phyloP scores from a whole-genome alignment of 2,329 filamentous ascomycete species.

The Alternaria sp. region DNA sequence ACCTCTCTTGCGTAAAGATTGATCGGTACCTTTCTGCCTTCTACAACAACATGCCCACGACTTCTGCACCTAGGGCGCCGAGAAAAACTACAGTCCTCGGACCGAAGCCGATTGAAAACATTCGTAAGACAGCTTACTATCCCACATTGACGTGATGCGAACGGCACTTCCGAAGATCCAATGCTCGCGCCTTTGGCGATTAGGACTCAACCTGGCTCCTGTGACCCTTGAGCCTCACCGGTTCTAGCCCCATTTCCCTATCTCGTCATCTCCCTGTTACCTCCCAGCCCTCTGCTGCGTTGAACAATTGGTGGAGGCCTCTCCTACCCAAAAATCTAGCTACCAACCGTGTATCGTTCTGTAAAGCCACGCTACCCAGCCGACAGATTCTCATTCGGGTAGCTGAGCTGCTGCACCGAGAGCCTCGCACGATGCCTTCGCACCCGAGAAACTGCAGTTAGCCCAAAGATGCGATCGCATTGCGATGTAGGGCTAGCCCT shows the following conservation, averaged over 20 bases:
- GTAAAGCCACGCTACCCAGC: slow-evolving; percentile 7
- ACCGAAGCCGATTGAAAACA: slow-evolving; percentile 16
- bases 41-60: slow-evolving; percentile 20
- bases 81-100: neutral
- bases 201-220: slow-evolving; percentile 5
- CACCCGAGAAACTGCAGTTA: neutral
- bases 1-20: slow-evolving; percentile 22
- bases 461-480: neutral
- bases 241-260: slow-evolving; percentile 36
- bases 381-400: slow-evolving; percentile 13
- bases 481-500: slow-evolving; percentile 23
- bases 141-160: neutral
- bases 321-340: slow-evolving; percentile 1
- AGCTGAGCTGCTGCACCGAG: slow-evolving; percentile 11
- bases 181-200: slow-evolving; percentile 2
- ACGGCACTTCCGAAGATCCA: neutral
- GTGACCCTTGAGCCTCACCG: slow-evolving; percentile 27
- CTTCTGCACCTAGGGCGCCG: slow-evolving; percentile 17
- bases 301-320: slow-evolving; percentile 8
- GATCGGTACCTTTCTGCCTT: slow-evolving; percentile 22
- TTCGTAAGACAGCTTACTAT: slow-evolving; percentile 18
- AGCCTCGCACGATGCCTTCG: slow-evolving; percentile 9
- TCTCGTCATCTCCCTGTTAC: slow-evolving; percentile 22
- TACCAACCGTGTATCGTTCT: neutral
- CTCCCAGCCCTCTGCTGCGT: slow-evolving; percentile 3